These are phyloP conservation scores for Penicillium angulare DNA, from an alignment of 495 filamentous ascomycete species.

Conservation along the genomic window DNA sequence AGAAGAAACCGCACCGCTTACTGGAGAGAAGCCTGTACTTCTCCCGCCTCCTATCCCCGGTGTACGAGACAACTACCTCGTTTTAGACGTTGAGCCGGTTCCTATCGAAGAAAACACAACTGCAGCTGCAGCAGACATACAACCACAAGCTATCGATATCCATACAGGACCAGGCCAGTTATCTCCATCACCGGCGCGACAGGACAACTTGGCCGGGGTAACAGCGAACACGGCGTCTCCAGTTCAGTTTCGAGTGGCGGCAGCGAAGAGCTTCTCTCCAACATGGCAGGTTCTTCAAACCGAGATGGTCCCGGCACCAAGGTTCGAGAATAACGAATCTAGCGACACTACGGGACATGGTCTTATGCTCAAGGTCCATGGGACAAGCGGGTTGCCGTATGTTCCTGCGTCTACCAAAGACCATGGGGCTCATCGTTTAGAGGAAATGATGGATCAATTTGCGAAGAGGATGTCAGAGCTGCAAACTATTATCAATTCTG, in stretches of 20 bases:
- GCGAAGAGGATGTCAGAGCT: conserved; percentile 59
- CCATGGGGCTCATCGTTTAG: conserved; percentile 35
- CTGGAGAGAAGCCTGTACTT: conserved; percentile 16
- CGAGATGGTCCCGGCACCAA: conserved; percentile 53
- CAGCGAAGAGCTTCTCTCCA: conserved; percentile 48
- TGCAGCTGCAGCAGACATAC: background rate
- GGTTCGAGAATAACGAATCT: conserved; percentile 51
- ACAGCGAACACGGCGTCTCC: conserved; percentile 32
- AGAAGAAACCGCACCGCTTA: background rate
- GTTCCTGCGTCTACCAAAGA: conserved; percentile 30
- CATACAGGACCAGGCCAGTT: no score
- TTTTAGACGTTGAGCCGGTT: conserved; percentile 42
- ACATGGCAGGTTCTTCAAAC: conserved; percentile 55
- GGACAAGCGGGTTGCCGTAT: conserved; percentile 38
- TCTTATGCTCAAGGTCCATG: conserved; percentile 69
- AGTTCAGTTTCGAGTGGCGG: conserved; percentile 41
- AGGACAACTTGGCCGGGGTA: conserved; percentile 1
- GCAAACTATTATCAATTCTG: conserved; percentile 43
- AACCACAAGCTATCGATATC: background rate
- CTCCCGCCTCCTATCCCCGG: conserved; percentile 42
- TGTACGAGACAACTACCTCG: conserved; percentile 41
- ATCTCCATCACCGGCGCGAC: conserved; percentile 19
- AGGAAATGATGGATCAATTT: conserved; percentile 65
- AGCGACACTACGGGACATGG: conserved; percentile 32
- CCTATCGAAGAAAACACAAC: background rate